These are phyloP conservation scores for Diospyros lotus DNA, from an alignment of 148 eudicot species.

Conservation along the genomic window DNA sequence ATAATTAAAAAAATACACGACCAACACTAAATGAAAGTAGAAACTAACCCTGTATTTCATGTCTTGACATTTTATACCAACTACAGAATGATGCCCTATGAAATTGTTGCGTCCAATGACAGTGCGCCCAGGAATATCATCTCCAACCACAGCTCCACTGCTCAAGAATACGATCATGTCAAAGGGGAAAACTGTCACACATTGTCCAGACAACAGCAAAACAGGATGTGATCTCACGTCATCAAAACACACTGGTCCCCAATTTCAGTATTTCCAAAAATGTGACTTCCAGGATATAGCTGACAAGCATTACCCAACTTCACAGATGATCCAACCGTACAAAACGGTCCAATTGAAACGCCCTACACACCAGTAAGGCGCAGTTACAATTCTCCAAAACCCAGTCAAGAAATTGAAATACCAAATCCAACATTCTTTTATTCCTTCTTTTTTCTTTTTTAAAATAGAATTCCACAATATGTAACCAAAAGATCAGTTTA, in stretches of 20 bases:
- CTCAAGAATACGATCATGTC: conserved; percentile 3
- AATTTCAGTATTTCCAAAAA: conserved; percentile 72
- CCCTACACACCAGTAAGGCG: conserved; percentile 38
- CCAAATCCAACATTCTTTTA: neutral
- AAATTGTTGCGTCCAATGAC: conserved; percentile 73
- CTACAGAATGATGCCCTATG: conserved; percentile 92
- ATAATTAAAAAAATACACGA: neutral
- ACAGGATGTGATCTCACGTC: conserved; percentile 42
- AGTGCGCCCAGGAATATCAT: conserved; percentile 83
- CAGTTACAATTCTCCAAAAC: conserved; percentile 5
- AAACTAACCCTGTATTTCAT: conserved; percentile 81
- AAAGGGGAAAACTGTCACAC: neutral
- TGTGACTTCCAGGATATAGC: conserved; percentile 85
- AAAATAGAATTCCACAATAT: neutral
- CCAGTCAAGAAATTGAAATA: neutral
- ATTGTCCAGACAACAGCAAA: neutral
- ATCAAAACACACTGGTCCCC: conserved; percentile 79
- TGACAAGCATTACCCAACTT: conserved; percentile 78
- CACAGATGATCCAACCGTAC: conserved; percentile 77
- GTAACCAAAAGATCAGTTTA: neutral
- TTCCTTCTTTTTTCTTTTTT: no score
- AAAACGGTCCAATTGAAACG: conserved; percentile 93
- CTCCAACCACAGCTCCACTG: conserved; percentile 94
- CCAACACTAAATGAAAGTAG: neutral
- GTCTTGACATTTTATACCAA: conserved; percentile 92